Conservation (phyloP, 768 basidiomycete genomes). For the Sarcomyxa edulis region DNA sequence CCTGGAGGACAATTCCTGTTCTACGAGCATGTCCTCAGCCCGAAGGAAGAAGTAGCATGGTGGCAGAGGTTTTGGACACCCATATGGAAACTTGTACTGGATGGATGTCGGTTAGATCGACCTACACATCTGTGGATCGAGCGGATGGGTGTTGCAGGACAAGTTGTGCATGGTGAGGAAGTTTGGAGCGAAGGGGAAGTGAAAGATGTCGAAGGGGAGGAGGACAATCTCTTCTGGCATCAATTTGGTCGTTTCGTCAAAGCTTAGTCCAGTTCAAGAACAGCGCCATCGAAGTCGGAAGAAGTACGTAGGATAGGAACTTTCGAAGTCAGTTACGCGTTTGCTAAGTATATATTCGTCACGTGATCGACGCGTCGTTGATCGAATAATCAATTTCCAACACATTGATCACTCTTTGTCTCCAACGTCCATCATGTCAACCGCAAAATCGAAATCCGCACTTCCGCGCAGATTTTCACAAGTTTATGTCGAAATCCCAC, state of each 20-base stretch:
- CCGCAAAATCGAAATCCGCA: too few species aligned
- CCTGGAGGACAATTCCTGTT: slow-evolving; percentile 63
- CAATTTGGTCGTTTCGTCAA: slow-evolving; percentile 54
- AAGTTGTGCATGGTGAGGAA: slow-evolving; percentile 25
- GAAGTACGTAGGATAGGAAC: too few species aligned
- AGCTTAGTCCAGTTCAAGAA: too few species aligned
- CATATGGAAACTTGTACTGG: slow-evolving; percentile 53
- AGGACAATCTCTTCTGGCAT: slow-evolving; percentile 60
- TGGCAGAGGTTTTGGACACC: slow-evolving; percentile 77
- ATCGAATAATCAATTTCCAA: too few species aligned
- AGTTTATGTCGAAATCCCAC: slow-evolving; percentile 58
- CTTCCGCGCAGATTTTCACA: slow-evolving; percentile 35
- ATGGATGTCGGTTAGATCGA: slow-evolving; percentile 61
- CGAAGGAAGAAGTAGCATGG: slow-evolving; percentile 47
- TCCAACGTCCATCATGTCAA: too few species aligned
- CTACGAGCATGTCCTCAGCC: slow-evolving; percentile 67
- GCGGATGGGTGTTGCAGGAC: slow-evolving; percentile 19
- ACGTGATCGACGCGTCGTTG: too few species aligned
- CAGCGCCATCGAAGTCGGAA: too few species aligned
- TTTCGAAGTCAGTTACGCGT: too few species aligned
- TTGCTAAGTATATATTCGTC: too few species aligned
- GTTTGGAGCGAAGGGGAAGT: slow-evolving; percentile 44
- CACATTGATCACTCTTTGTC: too few species aligned
- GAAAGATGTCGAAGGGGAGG: slow-evolving; percentile 48
- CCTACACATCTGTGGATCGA: slow-evolving; percentile 47